phyloP scores from a whole-genome alignment of 345 rosid genomes.

The Iberis pinnata region DNA sequence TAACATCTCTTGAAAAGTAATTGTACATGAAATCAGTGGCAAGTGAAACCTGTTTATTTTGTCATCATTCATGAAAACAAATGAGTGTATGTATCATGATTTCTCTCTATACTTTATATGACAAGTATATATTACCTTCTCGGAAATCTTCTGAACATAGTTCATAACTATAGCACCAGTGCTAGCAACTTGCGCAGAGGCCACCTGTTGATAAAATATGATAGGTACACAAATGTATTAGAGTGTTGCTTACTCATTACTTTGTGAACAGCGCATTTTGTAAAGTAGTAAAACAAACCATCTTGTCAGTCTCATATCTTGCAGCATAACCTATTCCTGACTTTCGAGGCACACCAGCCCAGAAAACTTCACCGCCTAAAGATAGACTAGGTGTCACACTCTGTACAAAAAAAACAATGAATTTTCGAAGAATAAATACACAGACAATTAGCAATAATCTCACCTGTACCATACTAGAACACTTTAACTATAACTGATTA shows the following conservation, averaged over 20 bases:
- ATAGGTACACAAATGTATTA: background rate
- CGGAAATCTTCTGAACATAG: constrained; percentile 85
- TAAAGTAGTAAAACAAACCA: constrained; percentile 34
- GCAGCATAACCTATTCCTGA: constrained; percentile 85
- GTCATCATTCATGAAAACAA: background rate
- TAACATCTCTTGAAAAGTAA: constrained; percentile 59
- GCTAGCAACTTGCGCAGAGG: constrained; percentile 78
- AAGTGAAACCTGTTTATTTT: constrained; percentile 48
- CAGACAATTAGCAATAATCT: background rate
- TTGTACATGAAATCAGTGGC: constrained; percentile 79
- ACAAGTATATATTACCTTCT: constrained; percentile 46
- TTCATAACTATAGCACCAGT: constrained; percentile 73
- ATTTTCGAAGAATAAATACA: background rate
- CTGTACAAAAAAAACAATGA: constrained; percentile 35
- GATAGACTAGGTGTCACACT: constrained; percentile 64
- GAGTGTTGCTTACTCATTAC: too few relatives aligned
- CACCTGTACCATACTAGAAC: background rate
- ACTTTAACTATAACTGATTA: background rate
- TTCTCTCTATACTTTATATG: background rate
- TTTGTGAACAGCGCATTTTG: too few relatives aligned
- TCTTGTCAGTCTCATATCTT: constrained; percentile 74
- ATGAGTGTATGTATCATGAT: too few relatives aligned
- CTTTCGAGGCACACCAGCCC: constrained; percentile 69
- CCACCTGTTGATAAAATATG: constrained; percentile 42
- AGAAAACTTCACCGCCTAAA: constrained; percentile 81